phyloP scores from a whole-genome alignment of 108 stramenopile genomes.

The Fistulifera solaris region DNA sequence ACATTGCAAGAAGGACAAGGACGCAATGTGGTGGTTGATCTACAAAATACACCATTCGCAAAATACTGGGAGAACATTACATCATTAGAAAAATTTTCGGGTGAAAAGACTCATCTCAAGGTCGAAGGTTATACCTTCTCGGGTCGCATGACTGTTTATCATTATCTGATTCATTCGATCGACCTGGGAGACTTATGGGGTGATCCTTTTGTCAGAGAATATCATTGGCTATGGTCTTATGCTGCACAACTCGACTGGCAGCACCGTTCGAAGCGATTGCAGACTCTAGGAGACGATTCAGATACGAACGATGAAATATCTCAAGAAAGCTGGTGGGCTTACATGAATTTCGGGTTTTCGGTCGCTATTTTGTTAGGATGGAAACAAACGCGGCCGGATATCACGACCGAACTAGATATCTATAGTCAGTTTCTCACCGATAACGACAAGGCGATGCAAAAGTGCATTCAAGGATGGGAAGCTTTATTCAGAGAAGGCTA shows the following conservation, averaged over 20 bases:
- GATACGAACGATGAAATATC: conserved; percentile 2
- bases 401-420: conserved; percentile 4
- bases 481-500: conserved; percentile 1
- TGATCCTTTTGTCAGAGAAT: not conserved
- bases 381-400: conserved; percentile 7
- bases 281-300: not conserved
- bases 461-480: conserved; percentile 7
- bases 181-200: conserved; percentile 1
- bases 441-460: conserved; percentile 10
- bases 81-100: no score
- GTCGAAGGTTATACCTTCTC: conserved; percentile 9
- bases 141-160: conserved; percentile 13
- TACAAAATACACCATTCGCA: no score
- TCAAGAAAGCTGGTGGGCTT: conserved; percentile 18
- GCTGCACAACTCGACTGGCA: conserved; percentile 16
- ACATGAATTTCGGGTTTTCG: conserved; percentile 20
- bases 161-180: conserved; percentile 6
- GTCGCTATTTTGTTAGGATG: conserved; percentile 19
- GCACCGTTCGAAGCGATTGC: conserved; percentile 13
- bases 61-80: no score
- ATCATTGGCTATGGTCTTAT: conserved; percentile 19
- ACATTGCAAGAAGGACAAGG: no score
- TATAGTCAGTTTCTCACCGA: not conserved
- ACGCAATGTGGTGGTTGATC: no score
- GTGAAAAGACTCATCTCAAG: not conserved